Evolutionary conservation across 352 stramenopile genomes (phyloP).

Genomic region (Pythium grandisporangium): DNA sequence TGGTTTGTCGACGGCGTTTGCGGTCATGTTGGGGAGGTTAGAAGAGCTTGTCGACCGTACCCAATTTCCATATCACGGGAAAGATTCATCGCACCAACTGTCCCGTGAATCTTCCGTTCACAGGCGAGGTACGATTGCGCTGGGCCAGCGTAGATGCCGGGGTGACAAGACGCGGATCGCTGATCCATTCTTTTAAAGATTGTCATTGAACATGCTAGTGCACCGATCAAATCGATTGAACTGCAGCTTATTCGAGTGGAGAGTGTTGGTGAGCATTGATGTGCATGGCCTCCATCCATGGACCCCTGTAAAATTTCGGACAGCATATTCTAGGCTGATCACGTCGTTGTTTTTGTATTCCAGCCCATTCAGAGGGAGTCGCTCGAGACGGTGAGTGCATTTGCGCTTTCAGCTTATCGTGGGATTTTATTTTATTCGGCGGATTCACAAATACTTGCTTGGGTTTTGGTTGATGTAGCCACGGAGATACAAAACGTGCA

Average conservation of each 20-base stretch:
- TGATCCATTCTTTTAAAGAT: slow-evolving; percentile 30
- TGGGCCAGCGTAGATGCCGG: slow-evolving; percentile 8
- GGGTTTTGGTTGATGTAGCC: slow-evolving; percentile 19
- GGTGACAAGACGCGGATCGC: background rate
- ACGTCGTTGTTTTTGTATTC: background rate
- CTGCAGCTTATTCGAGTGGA: slow-evolving; percentile 89
- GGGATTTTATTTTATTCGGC: background rate
- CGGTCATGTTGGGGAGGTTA: slow-evolving; percentile 9
- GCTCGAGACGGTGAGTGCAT: slow-evolving; percentile 55
- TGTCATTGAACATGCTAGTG: slow-evolving; percentile 64
- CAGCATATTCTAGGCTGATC: no score
- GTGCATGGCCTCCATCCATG: background rate
- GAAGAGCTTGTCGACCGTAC: slow-evolving; percentile 46
- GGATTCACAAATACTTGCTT: background rate
- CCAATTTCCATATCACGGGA: slow-evolving; percentile 75
- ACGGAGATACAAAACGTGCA: slow-evolving; percentile 94
- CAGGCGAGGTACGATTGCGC: slow-evolving; percentile 51
- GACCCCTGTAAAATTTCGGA: no score
- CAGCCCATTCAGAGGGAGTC: slow-evolving; percentile 57
- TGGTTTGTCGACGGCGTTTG: background rate
- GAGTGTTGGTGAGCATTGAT: slow-evolving; percentile 30
- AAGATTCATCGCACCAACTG: slow-evolving; percentile 85
- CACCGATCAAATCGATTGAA: slow-evolving; percentile 82
- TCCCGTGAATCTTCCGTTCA: slow-evolving; percentile 85
- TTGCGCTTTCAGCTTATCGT: background rate